Conservation (phyloP, 2,329 filamentous ascomycete genomes). For the Triangularia setosa region DNA sequence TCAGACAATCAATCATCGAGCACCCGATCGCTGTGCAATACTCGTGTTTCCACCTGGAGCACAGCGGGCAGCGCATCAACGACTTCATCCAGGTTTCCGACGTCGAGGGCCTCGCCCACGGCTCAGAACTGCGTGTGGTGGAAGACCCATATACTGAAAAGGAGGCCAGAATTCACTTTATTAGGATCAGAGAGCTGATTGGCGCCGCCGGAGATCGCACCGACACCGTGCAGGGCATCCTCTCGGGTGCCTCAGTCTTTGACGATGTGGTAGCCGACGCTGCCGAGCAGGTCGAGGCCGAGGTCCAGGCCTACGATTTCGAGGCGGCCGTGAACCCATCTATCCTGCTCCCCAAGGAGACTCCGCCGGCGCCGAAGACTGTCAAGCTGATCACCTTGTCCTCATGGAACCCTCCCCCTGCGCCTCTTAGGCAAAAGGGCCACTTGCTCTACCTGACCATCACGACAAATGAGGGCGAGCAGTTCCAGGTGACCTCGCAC, state of each 20-base stretch:
- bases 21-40: slow-evolving; percentile 90
- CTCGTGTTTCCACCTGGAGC: slow-evolving; percentile 97
- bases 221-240: slow-evolving; percentile 80
- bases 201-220: slow-evolving; percentile 86
- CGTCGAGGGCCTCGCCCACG: slow-evolving; percentile 70
- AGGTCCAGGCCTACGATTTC: slow-evolving; percentile 72
- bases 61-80: slow-evolving; percentile 84
- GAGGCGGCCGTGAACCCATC: slow-evolving; percentile 63
- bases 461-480: slow-evolving; percentile 90
- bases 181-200: slow-evolving; percentile 87
- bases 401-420: slow-evolving; percentile 93
- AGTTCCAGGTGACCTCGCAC: slow-evolving; percentile 88
- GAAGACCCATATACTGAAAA: slow-evolving; percentile 98
- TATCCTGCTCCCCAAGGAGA: slow-evolving; percentile 64
- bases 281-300: slow-evolving; percentile 40
- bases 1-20: slow-evolving; percentile 94
- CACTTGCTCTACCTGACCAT: slow-evolving; percentile 88
- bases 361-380: slow-evolving; percentile 71
- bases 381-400: slow-evolving; percentile 86
- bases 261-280: slow-evolving; percentile 63
- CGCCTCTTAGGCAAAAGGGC: slow-evolving; percentile 83
- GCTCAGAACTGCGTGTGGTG: slow-evolving; percentile 76
- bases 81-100: slow-evolving; percentile 92
- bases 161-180: slow-evolving; percentile 90
- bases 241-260: slow-evolving; percentile 81